A percentile compares a stretch with the other conserved stretches of the same genome.
Conservation (phyloP, 768 basidiomycete species). For the Suillus luteus region DNA sequence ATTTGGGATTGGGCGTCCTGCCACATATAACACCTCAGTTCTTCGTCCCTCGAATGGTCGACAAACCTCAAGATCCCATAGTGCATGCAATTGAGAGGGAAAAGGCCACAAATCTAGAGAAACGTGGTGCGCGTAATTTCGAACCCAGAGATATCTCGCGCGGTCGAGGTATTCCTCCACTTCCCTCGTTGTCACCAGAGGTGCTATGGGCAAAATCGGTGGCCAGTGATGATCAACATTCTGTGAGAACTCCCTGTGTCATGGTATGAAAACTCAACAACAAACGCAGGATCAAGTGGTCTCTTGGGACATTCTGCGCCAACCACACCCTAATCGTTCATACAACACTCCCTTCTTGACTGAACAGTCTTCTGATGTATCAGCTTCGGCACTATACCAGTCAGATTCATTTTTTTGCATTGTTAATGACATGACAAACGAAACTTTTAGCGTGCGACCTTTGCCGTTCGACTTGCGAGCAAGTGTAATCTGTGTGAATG, state of each 20-base stretch:
- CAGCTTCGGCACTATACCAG: constrained; percentile 61
- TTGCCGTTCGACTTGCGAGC: constrained; percentile 40
- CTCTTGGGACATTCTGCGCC: constrained; percentile 65
- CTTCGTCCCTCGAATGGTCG: constrained; percentile 63
- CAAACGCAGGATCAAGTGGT: constrained; percentile 45
- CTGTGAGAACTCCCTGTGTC: constrained; percentile 19
- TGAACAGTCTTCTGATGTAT: constrained; percentile 57
- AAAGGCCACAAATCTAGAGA: constrained; percentile 1
- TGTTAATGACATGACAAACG: constrained; percentile 10
- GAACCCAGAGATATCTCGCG: not conserved
- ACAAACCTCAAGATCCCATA: constrained; percentile 80
- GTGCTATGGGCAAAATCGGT: constrained; percentile 25
- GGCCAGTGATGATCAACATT: constrained; percentile 9
- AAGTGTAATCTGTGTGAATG: constrained; percentile 46
- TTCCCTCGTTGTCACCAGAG: not conserved
- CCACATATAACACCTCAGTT: constrained; percentile 50
- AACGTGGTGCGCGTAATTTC: not conserved
- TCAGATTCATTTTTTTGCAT: constrained; percentile 36
- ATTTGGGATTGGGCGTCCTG: constrained; percentile 31
- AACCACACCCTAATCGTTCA: constrained; percentile 32
- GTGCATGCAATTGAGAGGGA: constrained; percentile 51
- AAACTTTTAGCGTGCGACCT: constrained; percentile 48
- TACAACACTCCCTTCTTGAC: constrained; percentile 62
- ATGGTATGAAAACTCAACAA: not conserved
- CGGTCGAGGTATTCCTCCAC: not conserved